Percentiles rank a stretch among this genome's conserved stretches.
Evolutionary conservation across 352 stramenopile genomes (phyloP).

Genomic region (Phytophthora macrochlamydospora): DNA sequence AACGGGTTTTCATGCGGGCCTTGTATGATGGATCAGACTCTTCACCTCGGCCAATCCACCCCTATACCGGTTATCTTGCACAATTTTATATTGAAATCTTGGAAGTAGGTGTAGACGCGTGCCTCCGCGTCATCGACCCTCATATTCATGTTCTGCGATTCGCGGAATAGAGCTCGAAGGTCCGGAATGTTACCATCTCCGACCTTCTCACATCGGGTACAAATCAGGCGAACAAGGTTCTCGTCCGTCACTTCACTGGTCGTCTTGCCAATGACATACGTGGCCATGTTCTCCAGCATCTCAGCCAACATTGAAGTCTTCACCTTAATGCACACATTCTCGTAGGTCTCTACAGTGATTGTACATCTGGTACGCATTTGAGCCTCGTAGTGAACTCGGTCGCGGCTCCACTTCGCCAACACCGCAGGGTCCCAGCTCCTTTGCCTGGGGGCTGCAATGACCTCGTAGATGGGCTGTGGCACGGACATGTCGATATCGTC

Average conservation of each 20-base stretch:
- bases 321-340: constrained; percentile 16
- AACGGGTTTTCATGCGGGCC: constrained; percentile 7
- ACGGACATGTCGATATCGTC: constrained; percentile 22
- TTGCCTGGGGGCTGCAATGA: constrained; percentile 14
- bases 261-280: constrained; percentile 21
- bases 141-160: constrained; percentile 20
- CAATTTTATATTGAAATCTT: constrained; percentile 19
- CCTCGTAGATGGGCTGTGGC: constrained; percentile 19
- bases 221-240: too few relatives aligned
- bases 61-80: constrained; percentile 18
- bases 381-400: constrained; percentile 19
- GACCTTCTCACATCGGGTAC: too few relatives aligned
- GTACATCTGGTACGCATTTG: constrained; percentile 19
- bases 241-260: too few relatives aligned
- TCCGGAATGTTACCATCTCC: constrained; percentile 15
- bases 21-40: constrained; percentile 2
- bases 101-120: constrained; percentile 17
- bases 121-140: constrained; percentile 12
- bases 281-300: constrained; percentile 21
- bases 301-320: constrained; percentile 16
- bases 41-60: constrained; percentile 8
- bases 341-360: constrained; percentile 17
- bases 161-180: constrained; percentile 17
- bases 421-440: constrained; percentile 11
- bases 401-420: constrained; percentile 18